Base-by-base conservation (phyloP, 2,329 filamentous ascomycete genomes). In the Aspergillus thermomutatus region DNA sequence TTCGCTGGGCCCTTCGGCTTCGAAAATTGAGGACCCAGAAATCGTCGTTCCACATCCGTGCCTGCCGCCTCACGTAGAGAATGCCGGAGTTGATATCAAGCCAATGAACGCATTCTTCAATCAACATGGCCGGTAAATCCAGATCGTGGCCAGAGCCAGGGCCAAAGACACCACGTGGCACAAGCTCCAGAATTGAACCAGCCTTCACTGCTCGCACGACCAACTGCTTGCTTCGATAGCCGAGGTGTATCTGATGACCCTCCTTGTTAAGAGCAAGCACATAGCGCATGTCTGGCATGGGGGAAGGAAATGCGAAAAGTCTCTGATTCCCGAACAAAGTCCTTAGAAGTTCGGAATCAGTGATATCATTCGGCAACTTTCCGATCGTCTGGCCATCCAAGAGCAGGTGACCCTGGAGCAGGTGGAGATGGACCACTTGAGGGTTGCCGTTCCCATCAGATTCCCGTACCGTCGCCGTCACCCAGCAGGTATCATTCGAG, bases 281-380 rank as follows among this genome's bases (percentile, higher is more conserved):
- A 54, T 85, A 81, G 0, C 76, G 77, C 81, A 88, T 86, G 0
- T 82, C 83, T 0, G 64, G 67, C 0, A 83, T 57, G 0, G 60
- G 55, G 0, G 86, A 88, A 0, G 85, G 81, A 21, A 69, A 82
- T 0, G 80, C 0, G 79, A 75, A 0, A 87, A 75, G 26, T 75
- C 58, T 74, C 14, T 81, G 78, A 1, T 78, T 69, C 0, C 81
- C 81, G 62, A 89, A 87, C 0, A 89, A 73, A 3, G 79, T 73
- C 5, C 70, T 66, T 7, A 87, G 72, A 1, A 70, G 66, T 11
- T 59, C 49, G 0, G 78, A 73, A 3, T 80, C 65, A 19, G 76
- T 77, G 46, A 83, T 80, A 1, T 81, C 71, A 0, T 75, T 64
- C 0, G 87, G 86, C 0, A 89, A 75, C 11, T 80, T 82, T 1